Percentiles rank a stretch among this genome's conserved stretches.
These are phyloP conservation scores for Beauveria medogensis DNA, from an alignment of 2,329 filamentous ascomycete species.

Conservation along the genomic window DNA sequence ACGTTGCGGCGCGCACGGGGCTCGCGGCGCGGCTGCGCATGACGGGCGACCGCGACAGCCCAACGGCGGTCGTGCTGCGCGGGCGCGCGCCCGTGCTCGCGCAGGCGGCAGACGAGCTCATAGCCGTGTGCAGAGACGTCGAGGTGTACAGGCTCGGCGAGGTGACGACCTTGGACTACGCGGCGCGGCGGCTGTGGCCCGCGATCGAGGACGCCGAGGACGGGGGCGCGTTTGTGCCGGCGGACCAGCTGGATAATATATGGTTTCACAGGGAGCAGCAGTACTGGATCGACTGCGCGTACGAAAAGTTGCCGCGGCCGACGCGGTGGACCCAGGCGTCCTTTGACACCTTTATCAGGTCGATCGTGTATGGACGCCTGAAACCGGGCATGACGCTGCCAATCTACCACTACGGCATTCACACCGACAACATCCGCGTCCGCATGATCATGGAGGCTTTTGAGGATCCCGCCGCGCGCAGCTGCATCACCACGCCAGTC, in stretches of 20 bases:
- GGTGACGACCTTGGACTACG: constrained; percentile 26
- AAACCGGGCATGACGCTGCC: constrained; percentile 23
- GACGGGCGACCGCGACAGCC: constrained; percentile 23
- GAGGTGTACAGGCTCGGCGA: constrained; percentile 30
- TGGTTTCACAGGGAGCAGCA: constrained; percentile 28
- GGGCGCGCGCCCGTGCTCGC: constrained; percentile 23
- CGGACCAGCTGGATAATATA: constrained; percentile 19
- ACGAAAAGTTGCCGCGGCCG: constrained; percentile 32
- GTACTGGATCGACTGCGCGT: constrained; percentile 24
- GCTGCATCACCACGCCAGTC: constrained; percentile 29
- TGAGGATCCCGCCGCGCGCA: constrained; percentile 24
- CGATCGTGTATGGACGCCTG: constrained; percentile 31
- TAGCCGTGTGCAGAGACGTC: constrained; percentile 22
- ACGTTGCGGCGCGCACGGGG: constrained; percentile 25
- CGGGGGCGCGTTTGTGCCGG: constrained; percentile 18
- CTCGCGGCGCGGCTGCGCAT: constrained; percentile 25
- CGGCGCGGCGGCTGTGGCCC: constrained; percentile 29
- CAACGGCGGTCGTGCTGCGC: constrained; percentile 25
- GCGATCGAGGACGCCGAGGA: constrained; percentile 18
- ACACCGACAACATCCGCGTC: constrained; percentile 32
- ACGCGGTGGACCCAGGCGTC: constrained; percentile 32
- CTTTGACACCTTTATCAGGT: constrained; percentile 34
- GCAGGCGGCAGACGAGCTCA: constrained; percentile 27
- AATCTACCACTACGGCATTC: constrained; percentile 26
- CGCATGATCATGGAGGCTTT: constrained; percentile 32